Evolutionary conservation across 1,284 basidiomycete genomes (phyloP).

Genomic region (Pascua guehoae): DNA sequence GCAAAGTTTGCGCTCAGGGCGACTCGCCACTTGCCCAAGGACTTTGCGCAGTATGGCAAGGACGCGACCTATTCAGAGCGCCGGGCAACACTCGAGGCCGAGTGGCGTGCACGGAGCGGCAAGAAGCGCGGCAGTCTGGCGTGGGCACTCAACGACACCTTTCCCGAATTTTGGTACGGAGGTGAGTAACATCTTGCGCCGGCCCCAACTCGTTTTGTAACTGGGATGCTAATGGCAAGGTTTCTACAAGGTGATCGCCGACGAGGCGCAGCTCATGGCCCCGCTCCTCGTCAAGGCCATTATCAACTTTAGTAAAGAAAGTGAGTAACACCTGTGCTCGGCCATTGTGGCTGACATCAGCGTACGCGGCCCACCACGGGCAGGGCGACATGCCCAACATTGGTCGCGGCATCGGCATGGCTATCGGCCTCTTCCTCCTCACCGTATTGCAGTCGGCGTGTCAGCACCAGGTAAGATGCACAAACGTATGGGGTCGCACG

Average conservation of each 20-base stretch:
- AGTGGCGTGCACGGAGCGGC: conserved; percentile 38
- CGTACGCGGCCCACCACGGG: conserved; percentile 37
- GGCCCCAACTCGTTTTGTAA: no score
- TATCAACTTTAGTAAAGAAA: conserved; percentile 63
- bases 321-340: conserved; percentile 33
- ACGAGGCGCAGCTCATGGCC: conserved; percentile 59
- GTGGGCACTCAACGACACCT: conserved; percentile 67
- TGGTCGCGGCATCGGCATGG: conserved; percentile 66
- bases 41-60: conserved; percentile 12
- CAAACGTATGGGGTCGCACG: conserved; percentile 3
- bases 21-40: conserved; percentile 18
- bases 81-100: conserved; percentile 24
- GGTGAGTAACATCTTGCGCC: conserved; percentile 58
- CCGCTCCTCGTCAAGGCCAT: conserved; percentile 65
- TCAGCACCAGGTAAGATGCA: conserved; percentile 57
- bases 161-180: conserved; percentile 68
- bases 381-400: conserved; percentile 52
- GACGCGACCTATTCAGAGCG: conserved; percentile 6
- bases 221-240: conserved; percentile 5
- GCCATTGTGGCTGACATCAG: conserved; percentile 28
- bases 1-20: conserved; percentile 55
- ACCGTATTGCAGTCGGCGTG: conserved; percentile 59
- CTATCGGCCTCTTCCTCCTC: conserved; percentile 64
- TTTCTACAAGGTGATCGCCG: conserved; percentile 50
- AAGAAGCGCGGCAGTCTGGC: conserved; percentile 57